phyloP scores from a whole-genome alignment of 768 basidiomycete genomes.

The Auriculariales sp. region DNA sequence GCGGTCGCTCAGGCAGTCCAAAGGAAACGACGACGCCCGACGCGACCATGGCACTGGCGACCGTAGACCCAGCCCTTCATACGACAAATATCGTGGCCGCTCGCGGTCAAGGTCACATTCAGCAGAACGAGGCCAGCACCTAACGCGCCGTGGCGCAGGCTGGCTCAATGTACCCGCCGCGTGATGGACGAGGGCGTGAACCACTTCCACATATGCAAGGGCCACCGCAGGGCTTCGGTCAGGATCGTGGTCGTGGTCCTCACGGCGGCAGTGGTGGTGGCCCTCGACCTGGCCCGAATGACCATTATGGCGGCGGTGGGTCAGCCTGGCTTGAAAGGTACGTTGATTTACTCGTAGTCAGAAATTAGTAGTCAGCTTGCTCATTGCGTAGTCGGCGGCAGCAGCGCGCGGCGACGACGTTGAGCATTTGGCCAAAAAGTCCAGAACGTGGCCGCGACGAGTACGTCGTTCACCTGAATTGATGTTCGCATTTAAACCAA shows the following conservation, averaged over 20 bases:
- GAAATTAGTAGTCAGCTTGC: conserved; percentile 2
- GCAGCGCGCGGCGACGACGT: conserved; percentile 42
- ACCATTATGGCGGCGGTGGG: conserved; percentile 11
- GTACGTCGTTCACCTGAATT: conserved; percentile 23
- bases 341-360: conserved; percentile 10
- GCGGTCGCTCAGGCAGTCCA: too few species aligned
- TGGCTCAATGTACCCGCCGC: conserved; percentile 43
- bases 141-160: conserved; percentile 30
- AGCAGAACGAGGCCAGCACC: conserved; percentile 12
- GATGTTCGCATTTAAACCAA: not conserved
- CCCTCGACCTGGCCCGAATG: too few species aligned
- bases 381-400: conserved; percentile 40
- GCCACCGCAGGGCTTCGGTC: not conserved
- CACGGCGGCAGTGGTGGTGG: too few species aligned
- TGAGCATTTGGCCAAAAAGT: conserved; percentile 75
- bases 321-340: conserved; percentile 59
- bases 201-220: conserved; percentile 13
- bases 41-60: conserved; percentile 14
- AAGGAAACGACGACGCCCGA: conserved; percentile 8
- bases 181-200: conserved; percentile 19
- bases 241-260: not conserved
- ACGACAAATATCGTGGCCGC: conserved; percentile 40
- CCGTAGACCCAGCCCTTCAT: conserved; percentile 33
- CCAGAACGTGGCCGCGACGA: conserved; percentile 47
- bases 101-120: too few species aligned